These are phyloP conservation scores for Neurospora sp. DNA, from an alignment of 495 filamentous ascomycete genomes.

Conservation along the genomic window DNA sequence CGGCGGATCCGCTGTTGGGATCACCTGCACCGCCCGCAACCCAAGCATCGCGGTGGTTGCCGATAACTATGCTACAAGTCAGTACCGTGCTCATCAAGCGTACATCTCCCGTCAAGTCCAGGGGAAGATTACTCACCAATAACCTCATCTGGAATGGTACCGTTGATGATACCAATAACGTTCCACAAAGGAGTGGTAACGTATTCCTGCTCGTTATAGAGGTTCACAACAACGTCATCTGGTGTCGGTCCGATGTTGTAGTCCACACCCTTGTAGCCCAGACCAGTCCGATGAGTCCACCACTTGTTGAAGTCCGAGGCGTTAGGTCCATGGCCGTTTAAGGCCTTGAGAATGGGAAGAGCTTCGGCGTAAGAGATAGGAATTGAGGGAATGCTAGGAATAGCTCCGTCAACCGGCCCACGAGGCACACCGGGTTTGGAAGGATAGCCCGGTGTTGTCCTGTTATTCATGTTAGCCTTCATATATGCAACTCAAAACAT, in stretches of 20 bases:
- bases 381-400: conserved; percentile 81
- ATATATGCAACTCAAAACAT: not conserved
- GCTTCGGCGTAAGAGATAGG: conserved; percentile 86
- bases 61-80: conserved; percentile 50
- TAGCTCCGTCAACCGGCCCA: conserved; percentile 52
- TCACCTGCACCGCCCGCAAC: conserved; percentile 80
- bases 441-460: conserved; percentile 85
- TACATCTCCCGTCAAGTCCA: not conserved
- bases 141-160: conserved; percentile 71
- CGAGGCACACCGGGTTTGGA: conserved; percentile 86
- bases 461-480: conserved; percentile 10
- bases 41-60: conserved; percentile 95
- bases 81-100: not conserved
- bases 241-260: conserved; percentile 91
- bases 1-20: conserved; percentile 83
- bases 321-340: conserved; percentile 80
- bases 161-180: conserved; percentile 89
- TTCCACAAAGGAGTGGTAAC: conserved; percentile 87
- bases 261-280: conserved; percentile 72
- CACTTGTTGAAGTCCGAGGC: conserved; percentile 64
- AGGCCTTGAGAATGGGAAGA: conserved; percentile 71
- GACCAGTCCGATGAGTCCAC: conserved; percentile 61
- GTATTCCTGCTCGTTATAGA: conserved; percentile 84
- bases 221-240: conserved; percentile 61
- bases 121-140: conserved; percentile 15